These are phyloP conservation scores for Heracleum sosnowskyi DNA, from an alignment of 129 eudicot genomes.

Conservation along the genomic window DNA sequence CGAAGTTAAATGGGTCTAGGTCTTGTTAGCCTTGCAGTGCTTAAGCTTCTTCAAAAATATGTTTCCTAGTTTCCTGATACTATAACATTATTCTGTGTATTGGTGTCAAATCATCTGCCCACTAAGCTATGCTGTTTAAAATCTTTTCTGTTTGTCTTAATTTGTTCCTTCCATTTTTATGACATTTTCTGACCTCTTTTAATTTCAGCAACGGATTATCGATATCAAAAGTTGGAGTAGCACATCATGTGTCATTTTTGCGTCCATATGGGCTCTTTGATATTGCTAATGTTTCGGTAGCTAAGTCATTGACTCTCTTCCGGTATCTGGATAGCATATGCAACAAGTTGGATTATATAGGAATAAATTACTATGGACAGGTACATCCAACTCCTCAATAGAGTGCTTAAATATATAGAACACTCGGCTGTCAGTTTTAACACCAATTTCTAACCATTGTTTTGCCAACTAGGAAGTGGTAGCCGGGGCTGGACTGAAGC, in stretches of 20 bases:
- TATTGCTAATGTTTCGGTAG: slow-evolving; percentile 62
- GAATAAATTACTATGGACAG: slow-evolving; percentile 72
- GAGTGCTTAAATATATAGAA: neutral
- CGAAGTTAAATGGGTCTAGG: neutral
- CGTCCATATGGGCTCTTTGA: slow-evolving; percentile 96
- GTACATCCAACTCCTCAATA: neutral
- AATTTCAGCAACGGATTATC: slow-evolving; percentile 37
- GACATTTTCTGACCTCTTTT: neutral
- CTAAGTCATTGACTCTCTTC: slow-evolving; percentile 66
- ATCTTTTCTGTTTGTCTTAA: neutral
- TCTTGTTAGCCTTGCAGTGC: neutral
- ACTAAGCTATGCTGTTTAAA: neutral
- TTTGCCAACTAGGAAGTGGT: slow-evolving; percentile 60
- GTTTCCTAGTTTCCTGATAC: neutral
- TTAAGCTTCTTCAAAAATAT: neutral
- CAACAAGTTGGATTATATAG: slow-evolving; percentile 77
- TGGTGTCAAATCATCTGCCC: neutral
- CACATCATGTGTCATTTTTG: slow-evolving; percentile 91
- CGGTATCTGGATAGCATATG: slow-evolving; percentile 69
- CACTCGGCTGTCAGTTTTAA: neutral
- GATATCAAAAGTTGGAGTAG: slow-evolving; percentile 69
- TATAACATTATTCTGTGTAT: neutral
- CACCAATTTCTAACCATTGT: neutral
- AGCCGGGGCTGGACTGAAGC: slow-evolving; percentile 64
- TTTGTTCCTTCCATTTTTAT: neutral